Evolutionary conservation across 2,329 filamentous ascomycete species (phyloP).

Genomic region (Knufia petricola): DNA sequence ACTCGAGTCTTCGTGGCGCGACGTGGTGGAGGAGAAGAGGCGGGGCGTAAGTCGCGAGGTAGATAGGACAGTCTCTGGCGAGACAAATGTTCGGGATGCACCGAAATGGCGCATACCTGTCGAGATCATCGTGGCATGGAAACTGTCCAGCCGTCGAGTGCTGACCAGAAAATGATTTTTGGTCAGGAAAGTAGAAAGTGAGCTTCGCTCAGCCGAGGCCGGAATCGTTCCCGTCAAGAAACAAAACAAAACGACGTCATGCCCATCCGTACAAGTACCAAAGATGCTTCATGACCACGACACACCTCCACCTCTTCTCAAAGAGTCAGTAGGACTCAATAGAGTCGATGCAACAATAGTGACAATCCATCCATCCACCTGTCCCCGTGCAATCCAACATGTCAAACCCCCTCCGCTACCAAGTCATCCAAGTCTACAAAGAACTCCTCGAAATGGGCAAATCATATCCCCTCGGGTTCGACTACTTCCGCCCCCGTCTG

Average conservation of each 20-base stretch:
- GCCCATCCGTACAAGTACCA: not conserved
- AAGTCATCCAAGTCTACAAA: slow-evolving; percentile 88
- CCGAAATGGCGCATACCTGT: not conserved
- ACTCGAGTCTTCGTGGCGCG: not conserved
- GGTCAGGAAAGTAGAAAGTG: no score
- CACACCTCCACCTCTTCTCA: no score
- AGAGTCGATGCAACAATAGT: not conserved
- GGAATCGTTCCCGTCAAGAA: not conserved
- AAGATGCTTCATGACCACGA: not conserved
- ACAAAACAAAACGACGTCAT: not conserved
- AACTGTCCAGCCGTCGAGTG: not conserved
- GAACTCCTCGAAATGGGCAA: slow-evolving; percentile 76
- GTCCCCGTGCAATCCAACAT: no score
- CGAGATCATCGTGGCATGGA: not conserved
- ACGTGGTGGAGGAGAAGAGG: not conserved
- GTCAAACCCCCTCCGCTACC: slow-evolving; percentile 55
- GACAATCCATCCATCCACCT: no score
- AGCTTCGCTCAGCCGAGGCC: slow-evolving; percentile 3
- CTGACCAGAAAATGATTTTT: not conserved
- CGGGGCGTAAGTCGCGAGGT: not conserved
- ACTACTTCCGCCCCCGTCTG: slow-evolving; percentile 70
- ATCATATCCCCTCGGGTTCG: slow-evolving; percentile 76
- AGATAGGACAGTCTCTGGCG: not conserved
- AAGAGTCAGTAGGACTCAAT: no score
- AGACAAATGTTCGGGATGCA: not conserved